phyloP scores from a whole-genome alignment of 148 eudicot species.

The Oxyria digyna region DNA sequence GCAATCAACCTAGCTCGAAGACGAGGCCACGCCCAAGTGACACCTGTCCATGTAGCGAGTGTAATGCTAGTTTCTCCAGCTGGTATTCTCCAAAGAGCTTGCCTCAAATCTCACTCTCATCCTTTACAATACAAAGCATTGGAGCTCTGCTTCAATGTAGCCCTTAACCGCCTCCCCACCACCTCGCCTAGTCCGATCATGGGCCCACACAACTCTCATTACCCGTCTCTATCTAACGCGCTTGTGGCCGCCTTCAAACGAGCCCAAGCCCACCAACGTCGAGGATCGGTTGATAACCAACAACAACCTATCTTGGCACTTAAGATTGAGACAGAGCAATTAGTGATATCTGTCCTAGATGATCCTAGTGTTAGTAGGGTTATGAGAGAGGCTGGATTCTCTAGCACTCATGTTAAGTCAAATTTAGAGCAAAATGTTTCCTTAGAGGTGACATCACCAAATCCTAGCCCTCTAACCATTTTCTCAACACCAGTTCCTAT shows the following conservation, averaged over 20 bases:
- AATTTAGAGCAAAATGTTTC: constrained; percentile 54
- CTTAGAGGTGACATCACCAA: constrained; percentile 24
- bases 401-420: constrained; percentile 65
- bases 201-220: constrained; percentile 32
- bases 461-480: neutral
- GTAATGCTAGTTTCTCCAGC: constrained; percentile 61
- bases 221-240: constrained; percentile 45
- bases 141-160: constrained; percentile 34
- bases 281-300: constrained; percentile 72
- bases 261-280: constrained; percentile 85
- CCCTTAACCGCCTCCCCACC: constrained; percentile 38
- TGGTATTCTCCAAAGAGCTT: constrained; percentile 41
- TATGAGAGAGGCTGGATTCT: constrained; percentile 89
- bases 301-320: constrained; percentile 67
- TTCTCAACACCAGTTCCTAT: neutral
- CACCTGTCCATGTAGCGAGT: constrained; percentile 79
- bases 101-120: constrained; percentile 41
- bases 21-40: constrained; percentile 84
- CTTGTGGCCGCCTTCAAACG: constrained; percentile 66
- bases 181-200: constrained; percentile 32
- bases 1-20: constrained; percentile 62
- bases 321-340: constrained; percentile 70
- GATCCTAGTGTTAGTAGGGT: constrained; percentile 96
- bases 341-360: constrained; percentile 66
- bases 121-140: constrained; percentile 32